Evolutionary conservation across 2,329 filamentous ascomycete genomes (phyloP).

Genomic region (Pseudocercospora musae): DNA sequence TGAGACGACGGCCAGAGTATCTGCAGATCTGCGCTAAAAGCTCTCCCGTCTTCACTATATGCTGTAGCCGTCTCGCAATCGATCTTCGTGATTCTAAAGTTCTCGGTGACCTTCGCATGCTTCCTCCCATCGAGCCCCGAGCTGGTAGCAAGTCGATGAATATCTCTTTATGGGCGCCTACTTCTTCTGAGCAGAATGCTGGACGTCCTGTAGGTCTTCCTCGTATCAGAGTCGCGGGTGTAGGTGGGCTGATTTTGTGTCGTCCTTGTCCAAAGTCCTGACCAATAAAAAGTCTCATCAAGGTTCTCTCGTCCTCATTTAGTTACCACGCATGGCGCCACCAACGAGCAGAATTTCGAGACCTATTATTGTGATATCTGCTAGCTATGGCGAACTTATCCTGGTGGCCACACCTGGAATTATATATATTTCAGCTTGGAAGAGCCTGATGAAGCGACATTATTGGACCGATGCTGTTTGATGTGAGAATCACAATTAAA

Average conservation of each 20-base stretch:
- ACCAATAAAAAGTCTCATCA: slow-evolving; percentile 9
- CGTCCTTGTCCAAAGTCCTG: slow-evolving; percentile 4
- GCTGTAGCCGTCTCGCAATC: slow-evolving; percentile 1
- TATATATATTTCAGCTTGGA: neutral
- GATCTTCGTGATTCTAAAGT: slow-evolving; percentile 3
- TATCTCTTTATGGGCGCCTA: slow-evolving; percentile 7
- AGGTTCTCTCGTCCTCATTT: too few species aligned
- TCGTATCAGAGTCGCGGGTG: slow-evolving; percentile 10
- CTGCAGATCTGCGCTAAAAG: slow-evolving; percentile 7
- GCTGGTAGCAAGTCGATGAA: slow-evolving; percentile 12
- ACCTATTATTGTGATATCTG: neutral
- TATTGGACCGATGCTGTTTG: too few species aligned
- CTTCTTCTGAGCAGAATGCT: slow-evolving; percentile 11
- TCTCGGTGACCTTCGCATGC: slow-evolving; percentile 5
- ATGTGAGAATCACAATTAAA: neutral
- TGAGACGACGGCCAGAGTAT: neutral
- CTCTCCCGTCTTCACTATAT: neutral
- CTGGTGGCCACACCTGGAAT: neutral
- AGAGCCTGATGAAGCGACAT: neutral
- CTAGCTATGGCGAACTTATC: neutral
- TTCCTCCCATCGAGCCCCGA: neutral
- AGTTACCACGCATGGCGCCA: slow-evolving; percentile 5
- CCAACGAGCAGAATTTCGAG: slow-evolving; percentile 12
- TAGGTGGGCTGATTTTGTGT: slow-evolving; percentile 4
- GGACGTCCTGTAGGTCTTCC: slow-evolving; percentile 7